Conservation (phyloP, 208 protist genomes). For the Leptomonas seymouri region DNA sequence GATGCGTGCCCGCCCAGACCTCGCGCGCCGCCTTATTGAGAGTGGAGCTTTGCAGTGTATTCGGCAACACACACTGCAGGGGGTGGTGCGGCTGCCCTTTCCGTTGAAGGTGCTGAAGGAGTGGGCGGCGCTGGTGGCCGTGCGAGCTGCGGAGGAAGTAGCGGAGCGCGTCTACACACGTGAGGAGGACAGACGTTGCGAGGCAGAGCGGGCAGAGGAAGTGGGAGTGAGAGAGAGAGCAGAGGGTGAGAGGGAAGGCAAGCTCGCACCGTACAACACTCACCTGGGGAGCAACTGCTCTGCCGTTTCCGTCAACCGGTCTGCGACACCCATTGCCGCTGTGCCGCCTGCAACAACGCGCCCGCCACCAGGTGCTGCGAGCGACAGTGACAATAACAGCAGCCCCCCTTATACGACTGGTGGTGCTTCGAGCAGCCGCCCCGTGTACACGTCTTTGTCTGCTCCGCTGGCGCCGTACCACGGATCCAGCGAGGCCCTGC, state of each 20-base stretch:
- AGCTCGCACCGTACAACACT: background rate
- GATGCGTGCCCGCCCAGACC: slow-evolving; percentile 39
- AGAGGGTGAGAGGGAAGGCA: background rate
- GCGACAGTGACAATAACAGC: background rate
- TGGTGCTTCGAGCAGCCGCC: background rate
- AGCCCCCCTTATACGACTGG: background rate
- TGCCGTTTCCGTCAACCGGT: background rate
- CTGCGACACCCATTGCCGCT: background rate
- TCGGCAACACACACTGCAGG: slow-evolving; percentile 43
- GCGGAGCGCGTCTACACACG: slow-evolving; percentile 15
- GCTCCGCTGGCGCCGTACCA: background rate
- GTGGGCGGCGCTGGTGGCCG: slow-evolving; percentile 40
- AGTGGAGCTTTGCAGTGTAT: slow-evolving; percentile 39
- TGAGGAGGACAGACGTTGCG: background rate
- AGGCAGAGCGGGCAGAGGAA: background rate
- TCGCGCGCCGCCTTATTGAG: slow-evolving; percentile 53
- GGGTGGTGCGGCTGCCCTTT: slow-evolving; percentile 45
- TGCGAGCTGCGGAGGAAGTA: slow-evolving; percentile 25
- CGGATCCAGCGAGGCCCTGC: slow-evolving; percentile 7
- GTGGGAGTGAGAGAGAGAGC: background rate
- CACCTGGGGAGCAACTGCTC: background rate
- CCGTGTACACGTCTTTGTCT: background rate
- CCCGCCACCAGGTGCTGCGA: background rate
- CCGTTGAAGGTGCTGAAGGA: slow-evolving; percentile 59
- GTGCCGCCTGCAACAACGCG: background rate